These are phyloP conservation scores for Geosiphon pyriformis DNA, from an alignment of 192 early-diverging fungal species.

Conservation along the genomic window DNA sequence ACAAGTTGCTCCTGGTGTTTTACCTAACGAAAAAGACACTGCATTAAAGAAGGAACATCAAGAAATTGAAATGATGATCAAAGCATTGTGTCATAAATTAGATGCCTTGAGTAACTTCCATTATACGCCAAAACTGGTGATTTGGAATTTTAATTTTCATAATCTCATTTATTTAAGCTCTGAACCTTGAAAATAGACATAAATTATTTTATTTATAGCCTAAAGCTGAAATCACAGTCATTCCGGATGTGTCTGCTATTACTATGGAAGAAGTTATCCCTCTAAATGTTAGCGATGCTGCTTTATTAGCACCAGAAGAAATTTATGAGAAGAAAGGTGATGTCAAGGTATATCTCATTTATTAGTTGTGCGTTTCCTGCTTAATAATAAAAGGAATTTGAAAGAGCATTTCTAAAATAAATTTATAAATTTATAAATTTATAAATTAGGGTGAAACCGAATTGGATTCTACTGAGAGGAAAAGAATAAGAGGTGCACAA, in stretches of 20 bases:
- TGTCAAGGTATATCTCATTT: conserved; percentile 40
- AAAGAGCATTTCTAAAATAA: background rate
- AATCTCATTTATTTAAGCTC: background rate
- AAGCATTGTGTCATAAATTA: conserved; percentile 73
- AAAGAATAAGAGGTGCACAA: conserved; percentile 55
- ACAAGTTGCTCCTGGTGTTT: conserved; percentile 41
- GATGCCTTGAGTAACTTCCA: conserved; percentile 95
- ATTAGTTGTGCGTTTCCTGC: too few species aligned
- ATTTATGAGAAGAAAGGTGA: conserved; percentile 73
- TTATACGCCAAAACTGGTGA: conserved; percentile 75
- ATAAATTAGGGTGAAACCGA: conserved; percentile 56
- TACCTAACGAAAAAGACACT: conserved; percentile 71
- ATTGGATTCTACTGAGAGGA: conserved; percentile 71
- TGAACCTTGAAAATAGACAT: background rate
- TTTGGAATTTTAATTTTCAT: background rate
- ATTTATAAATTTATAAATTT: background rate
- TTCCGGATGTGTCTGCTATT: conserved; percentile 76
- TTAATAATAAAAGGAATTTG: too few species aligned
- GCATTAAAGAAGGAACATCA: conserved; percentile 72
- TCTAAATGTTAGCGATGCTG: conserved; percentile 72
- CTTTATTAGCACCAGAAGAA: conserved; percentile 84
- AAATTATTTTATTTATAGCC: conserved; percentile 23
- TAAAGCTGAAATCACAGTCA: conserved; percentile 72
- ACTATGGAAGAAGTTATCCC: conserved; percentile 96
- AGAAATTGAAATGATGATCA: conserved; percentile 74